Percentiles rank a stretch among this genome's conserved stretches.
phyloP scores from a whole-genome alignment of 2,329 filamentous ascomycete genomes.

The Epichloe scottii region DNA sequence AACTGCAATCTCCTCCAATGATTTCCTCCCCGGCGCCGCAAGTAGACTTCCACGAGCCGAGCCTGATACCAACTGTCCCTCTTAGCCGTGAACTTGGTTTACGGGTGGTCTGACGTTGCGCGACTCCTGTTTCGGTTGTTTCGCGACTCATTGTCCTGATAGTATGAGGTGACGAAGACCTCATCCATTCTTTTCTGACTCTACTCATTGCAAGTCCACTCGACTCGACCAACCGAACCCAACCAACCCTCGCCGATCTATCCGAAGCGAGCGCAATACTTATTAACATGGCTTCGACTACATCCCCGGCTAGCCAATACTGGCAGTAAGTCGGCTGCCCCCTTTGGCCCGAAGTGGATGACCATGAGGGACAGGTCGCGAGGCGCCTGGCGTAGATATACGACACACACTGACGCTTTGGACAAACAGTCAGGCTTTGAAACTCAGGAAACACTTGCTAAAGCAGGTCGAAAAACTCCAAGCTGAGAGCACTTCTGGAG shows the following conservation, averaged over 20 bases:
- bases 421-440: slow-evolving; percentile 27
- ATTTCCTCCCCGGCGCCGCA: slow-evolving; percentile 22
- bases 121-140: background rate
- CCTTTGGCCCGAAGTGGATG: background rate
- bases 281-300: slow-evolving; percentile 7
- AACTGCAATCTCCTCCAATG: slow-evolving; percentile 20
- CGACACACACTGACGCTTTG: slow-evolving; percentile 5
- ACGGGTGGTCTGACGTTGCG: slow-evolving; percentile 21
- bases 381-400: background rate
- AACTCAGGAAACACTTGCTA: slow-evolving; percentile 28
- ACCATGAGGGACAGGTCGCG: background rate
- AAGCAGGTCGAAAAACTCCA: slow-evolving; percentile 32
- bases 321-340: slow-evolving; percentile 24
- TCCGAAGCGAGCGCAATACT: background rate
- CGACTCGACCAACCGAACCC: background rate
- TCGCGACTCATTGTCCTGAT: slow-evolving; percentile 16
- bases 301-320: slow-evolving; percentile 21
- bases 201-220: background rate
- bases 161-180: slow-evolving; percentile 22
- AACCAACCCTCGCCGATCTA: slow-evolving; percentile 1
- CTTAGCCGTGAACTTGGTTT: slow-evolving; percentile 17
- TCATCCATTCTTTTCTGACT: slow-evolving; percentile 9
- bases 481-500: slow-evolving; percentile 20
- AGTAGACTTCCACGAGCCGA: slow-evolving; percentile 24
- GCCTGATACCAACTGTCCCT: slow-evolving; percentile 17